phyloP scores from a whole-genome alignment of 495 filamentous ascomycete genomes.

The Aspergillus panamensis region DNA sequence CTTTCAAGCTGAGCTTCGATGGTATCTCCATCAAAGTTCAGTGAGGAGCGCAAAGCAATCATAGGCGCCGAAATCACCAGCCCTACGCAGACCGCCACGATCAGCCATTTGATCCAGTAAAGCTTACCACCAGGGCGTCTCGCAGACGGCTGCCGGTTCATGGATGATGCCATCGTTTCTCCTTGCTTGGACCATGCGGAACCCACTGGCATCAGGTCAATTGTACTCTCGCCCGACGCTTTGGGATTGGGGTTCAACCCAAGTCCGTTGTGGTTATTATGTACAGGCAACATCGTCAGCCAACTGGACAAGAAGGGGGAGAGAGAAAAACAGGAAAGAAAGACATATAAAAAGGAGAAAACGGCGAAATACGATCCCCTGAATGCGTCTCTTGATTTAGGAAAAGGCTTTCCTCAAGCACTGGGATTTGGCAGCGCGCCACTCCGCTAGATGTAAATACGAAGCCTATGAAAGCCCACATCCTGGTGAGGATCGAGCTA shows the following conservation, averaged over 20 bases:
- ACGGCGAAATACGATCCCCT: not conserved
- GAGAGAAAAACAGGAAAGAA: not conserved
- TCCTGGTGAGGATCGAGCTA: not conserved
- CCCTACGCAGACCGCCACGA: not conserved
- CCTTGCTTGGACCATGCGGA: not conserved
- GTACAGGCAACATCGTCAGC: not conserved
- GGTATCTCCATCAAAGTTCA: not conserved
- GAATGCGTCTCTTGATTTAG: not conserved
- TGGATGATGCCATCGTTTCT: not conserved
- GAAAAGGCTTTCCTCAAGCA: not conserved
- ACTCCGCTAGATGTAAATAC: not conserved
- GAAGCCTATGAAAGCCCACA: not conserved
- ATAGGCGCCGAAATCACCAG: not conserved
- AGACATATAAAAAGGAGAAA: not conserved
- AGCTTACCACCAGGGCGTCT: not conserved
- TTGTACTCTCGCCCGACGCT: not conserved
- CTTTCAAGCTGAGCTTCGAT: not conserved
- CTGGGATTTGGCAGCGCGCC: not conserved
- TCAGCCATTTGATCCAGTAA: not conserved
- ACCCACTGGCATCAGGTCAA: not conserved
- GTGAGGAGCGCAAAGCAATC: not conserved
- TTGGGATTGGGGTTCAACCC: not conserved
- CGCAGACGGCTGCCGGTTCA: not conserved
- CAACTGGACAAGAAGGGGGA: not conserved
- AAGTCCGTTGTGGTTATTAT: not conserved